A percentile compares a stretch with the other conserved stretches of the same genome.
These are phyloP conservation scores for Mitragyna speciosa DNA, from an alignment of 257 asterid species.

Conservation along the genomic window DNA sequence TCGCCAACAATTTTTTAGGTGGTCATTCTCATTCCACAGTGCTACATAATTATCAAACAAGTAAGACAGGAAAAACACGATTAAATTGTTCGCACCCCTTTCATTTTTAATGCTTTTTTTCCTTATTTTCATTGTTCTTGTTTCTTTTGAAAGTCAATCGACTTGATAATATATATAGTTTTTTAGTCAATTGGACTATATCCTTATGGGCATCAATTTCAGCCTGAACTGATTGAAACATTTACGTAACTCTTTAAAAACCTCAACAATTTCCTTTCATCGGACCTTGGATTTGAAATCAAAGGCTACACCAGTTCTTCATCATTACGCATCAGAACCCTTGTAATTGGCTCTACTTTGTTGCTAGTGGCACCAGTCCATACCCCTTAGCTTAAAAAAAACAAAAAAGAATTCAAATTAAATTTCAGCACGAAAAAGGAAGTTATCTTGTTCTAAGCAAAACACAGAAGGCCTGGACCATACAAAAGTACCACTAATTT, in stretches of 20 bases:
- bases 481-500: not conserved
- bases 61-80: not conserved
- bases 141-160: not conserved
- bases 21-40: not conserved
- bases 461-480: not conserved
- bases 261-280: not conserved
- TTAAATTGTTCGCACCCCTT: not conserved
- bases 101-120: not conserved
- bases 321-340: no score
- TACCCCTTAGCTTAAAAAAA: no score
- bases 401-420: not conserved
- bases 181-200: not conserved
- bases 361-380: not conserved
- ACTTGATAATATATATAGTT: not conserved
- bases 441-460: not conserved
- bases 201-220: not conserved
- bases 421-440: not conserved
- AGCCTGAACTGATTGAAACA: not conserved
- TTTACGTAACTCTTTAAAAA: not conserved
- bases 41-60: not conserved
- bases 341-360: not conserved
- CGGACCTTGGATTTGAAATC: not conserved
- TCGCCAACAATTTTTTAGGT: not conserved
- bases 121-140: not conserved
- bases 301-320: not conserved